Evolutionary conservation across 352 stramenopile genomes (phyloP).

Genomic region (Saprolegnia parasitica): DNA sequence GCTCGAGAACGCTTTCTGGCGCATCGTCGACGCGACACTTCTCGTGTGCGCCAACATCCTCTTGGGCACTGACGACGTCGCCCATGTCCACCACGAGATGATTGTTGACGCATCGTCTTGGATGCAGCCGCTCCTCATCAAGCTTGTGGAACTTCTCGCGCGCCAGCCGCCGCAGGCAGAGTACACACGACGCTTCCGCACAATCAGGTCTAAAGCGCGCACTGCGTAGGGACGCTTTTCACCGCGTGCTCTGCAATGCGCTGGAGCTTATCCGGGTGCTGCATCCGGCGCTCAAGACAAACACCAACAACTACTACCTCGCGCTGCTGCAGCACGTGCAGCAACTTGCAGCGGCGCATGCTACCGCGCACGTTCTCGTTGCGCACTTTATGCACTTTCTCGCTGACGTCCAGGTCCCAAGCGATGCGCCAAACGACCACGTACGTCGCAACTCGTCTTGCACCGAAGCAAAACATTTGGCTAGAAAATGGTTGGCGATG

Average conservation of each 20-base stretch:
- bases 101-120: conserved; percentile 35
- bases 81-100: conserved; percentile 41
- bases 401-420: background rate
- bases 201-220: no score
- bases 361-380: background rate
- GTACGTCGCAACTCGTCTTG: background rate
- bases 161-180: no score
- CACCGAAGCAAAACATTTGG: background rate
- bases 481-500: background rate
- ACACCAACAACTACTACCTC: background rate
- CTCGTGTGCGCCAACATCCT: conserved; percentile 51
- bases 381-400: background rate
- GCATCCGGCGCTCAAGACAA: background rate
- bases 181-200: no score
- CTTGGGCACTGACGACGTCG: background rate
- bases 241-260: no score
- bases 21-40: conserved; percentile 55
- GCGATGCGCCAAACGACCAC: background rate
- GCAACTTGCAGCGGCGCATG: background rate
- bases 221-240: no score
- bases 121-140: conserved; percentile 46
- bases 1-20: conserved; percentile 38
- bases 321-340: background rate
- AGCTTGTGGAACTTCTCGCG: conserved; percentile 18
- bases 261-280: no score